These are phyloP conservation scores for Tricholoma sp. DNA, from an alignment of 768 basidiomycete species.

Conservation along the genomic window DNA sequence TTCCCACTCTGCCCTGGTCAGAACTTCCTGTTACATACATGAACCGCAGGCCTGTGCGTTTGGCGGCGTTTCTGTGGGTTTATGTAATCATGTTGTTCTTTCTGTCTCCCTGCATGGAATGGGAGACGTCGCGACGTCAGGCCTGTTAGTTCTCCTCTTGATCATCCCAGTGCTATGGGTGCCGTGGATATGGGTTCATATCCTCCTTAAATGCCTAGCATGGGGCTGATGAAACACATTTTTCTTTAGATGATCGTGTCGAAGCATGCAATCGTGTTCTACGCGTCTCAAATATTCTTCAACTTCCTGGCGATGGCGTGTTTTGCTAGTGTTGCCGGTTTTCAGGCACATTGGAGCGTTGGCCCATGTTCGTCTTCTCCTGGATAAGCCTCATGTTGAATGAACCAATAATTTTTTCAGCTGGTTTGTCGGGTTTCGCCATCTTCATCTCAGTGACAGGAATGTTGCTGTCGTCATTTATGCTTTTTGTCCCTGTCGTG, in stretches of 20 bases:
- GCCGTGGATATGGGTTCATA: conserved; percentile 64
- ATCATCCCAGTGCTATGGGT: conserved; percentile 61
- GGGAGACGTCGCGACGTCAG: conserved; percentile 31
- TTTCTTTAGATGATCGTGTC: conserved; percentile 75
- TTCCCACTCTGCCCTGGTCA: conserved; percentile 5
- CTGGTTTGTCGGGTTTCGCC: conserved; percentile 82
- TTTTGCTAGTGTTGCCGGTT: conserved; percentile 83
- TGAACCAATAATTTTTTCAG: conserved; percentile 35
- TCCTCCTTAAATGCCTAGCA: conserved; percentile 10
- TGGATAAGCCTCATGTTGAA: conserved; percentile 1
- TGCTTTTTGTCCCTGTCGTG: conserved; percentile 72
- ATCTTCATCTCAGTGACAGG: conserved; percentile 72
- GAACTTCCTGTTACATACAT: conserved; percentile 1
- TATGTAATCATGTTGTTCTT: conserved; percentile 47
- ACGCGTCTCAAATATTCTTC: conserved; percentile 82
- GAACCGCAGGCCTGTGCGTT: conserved; percentile 1
- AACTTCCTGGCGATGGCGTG: conserved; percentile 90
- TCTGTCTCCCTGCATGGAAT: conserved; percentile 24
- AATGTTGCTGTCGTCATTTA: conserved; percentile 68
- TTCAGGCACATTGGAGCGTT: conserved; percentile 80
- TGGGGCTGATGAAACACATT: conserved; percentile 2
- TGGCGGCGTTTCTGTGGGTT: conserved; percentile 13
- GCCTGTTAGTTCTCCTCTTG: conserved; percentile 56
- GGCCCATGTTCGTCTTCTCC: conserved; percentile 69
- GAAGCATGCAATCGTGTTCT: conserved; percentile 74